Evolutionary conservation across 768 basidiomycete species (phyloP).

Genomic region (Boletus vinaceobasis): DNA sequence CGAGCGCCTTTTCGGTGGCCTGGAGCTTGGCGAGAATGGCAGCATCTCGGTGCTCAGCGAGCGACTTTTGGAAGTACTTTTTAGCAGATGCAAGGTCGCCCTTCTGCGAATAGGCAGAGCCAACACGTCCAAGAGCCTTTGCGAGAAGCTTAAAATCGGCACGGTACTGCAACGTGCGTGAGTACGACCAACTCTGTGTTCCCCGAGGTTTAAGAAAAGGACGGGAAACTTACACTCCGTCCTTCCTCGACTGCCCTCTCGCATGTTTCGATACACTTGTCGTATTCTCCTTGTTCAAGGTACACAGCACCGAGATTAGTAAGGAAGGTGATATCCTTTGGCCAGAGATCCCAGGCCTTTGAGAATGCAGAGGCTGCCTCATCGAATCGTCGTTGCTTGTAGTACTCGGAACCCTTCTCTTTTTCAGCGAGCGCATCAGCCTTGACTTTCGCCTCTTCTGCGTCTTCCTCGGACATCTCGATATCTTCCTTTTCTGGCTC

Average conservation of each 20-base stretch:
- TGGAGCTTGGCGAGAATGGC: slow-evolving; percentile 89
- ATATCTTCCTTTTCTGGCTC: slow-evolving; percentile 54
- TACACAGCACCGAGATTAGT: slow-evolving; percentile 90
- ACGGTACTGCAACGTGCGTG: slow-evolving; percentile 51
- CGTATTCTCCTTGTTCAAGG: slow-evolving; percentile 91
- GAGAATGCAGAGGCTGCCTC: slow-evolving; percentile 73
- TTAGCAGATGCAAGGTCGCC: slow-evolving; percentile 73
- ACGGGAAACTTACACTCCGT: slow-evolving; percentile 50
- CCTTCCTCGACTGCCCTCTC: slow-evolving; percentile 98
- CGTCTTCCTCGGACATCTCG: slow-evolving; percentile 62
- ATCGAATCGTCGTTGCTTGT: slow-evolving; percentile 83
- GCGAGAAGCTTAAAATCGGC: slow-evolving; percentile 95
- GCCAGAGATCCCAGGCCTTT: slow-evolving; percentile 90
- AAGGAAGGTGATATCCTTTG: slow-evolving; percentile 90
- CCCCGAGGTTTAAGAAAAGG: neutral
- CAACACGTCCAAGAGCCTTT: slow-evolving; percentile 89
- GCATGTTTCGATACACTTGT: slow-evolving; percentile 86
- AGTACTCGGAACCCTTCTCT: slow-evolving; percentile 71
- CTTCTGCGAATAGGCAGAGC: slow-evolving; percentile 80
- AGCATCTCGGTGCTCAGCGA: slow-evolving; percentile 95
- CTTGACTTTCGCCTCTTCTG: slow-evolving; percentile 70
- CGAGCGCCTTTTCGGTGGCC: slow-evolving; percentile 72
- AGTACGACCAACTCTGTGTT: neutral
- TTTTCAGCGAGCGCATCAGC: slow-evolving; percentile 78
- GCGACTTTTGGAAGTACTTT: slow-evolving; percentile 90